Evolutionary conservation across 2,329 filamentous ascomycete genomes (phyloP).

Genomic region (Arachnopeziza araneosa): DNA sequence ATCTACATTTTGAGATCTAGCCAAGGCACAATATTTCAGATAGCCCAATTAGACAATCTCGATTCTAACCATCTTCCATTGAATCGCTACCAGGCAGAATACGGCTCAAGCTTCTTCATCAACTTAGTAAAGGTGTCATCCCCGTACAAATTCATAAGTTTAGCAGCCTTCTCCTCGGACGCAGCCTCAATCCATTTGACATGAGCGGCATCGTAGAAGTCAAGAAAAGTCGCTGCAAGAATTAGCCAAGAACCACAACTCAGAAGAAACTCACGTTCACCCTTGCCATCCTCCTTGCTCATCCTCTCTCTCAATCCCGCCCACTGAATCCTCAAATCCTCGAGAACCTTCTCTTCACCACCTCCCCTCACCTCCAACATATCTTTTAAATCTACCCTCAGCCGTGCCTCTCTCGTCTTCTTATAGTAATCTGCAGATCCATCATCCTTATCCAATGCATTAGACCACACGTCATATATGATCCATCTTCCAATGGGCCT

Average conservation of each 20-base stretch:
- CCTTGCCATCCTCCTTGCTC: slow-evolving; percentile 13
- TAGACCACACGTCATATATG: slow-evolving; percentile 13
- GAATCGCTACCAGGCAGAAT: neutral
- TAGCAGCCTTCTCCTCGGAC: slow-evolving; percentile 13
- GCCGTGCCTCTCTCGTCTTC: slow-evolving; percentile 9
- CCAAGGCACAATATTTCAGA: no score
- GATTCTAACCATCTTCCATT: no score
- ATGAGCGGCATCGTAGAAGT: slow-evolving; percentile 15
- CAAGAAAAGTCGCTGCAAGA: slow-evolving; percentile 14
- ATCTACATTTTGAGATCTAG: no score
- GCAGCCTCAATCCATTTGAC: slow-evolving; percentile 14
- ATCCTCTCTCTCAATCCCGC: slow-evolving; percentile 13
- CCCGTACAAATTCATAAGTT: slow-evolving; percentile 13
- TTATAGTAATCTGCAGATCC: slow-evolving; percentile 18
- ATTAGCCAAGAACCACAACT: neutral
- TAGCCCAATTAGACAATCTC: no score
- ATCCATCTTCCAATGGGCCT: slow-evolving; percentile 10
- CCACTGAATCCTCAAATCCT: slow-evolving; percentile 13
- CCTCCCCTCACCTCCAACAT: slow-evolving; percentile 8
- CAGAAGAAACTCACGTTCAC: slow-evolving; percentile 15
- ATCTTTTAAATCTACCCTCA: neutral
- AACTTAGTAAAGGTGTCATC: slow-evolving; percentile 22
- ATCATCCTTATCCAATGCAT: slow-evolving; percentile 14
- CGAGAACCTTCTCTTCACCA: slow-evolving; percentile 9
- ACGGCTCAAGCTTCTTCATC: slow-evolving; percentile 16